Evolutionary conservation across 2,329 filamentous ascomycete genomes (phyloP), one percentile per base, ranked within the genome.

Genomic region (Aspergillus quadrilineatus): DNA sequence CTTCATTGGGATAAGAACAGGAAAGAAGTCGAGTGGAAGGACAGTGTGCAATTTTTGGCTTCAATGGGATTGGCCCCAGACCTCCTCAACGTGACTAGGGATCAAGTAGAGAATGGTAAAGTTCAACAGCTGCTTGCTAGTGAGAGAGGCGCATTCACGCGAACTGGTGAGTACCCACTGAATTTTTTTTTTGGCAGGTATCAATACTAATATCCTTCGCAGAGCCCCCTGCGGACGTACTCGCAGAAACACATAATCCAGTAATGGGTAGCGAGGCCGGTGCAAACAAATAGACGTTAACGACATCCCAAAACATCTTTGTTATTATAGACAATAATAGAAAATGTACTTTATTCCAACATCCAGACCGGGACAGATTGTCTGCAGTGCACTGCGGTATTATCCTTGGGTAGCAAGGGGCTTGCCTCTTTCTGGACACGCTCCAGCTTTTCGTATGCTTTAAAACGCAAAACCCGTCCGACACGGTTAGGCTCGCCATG

Each of bases 21-120:
- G 61, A 89, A 90, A 75, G 88, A 92, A 4, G 66, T 81, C 14
- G 92, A 96, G 74, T 96, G 92, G 91, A 88, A 80, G 69, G 86
- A 95, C 59, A 85, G 77, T 5, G 75, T 88, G 12, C 62, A 71
- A 2, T 88, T 80, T 67, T 73, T 88, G 22, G 78, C 77, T 26
- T 84, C 82, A 42, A 88, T 88, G 85, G 85, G 85, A 46, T 73
- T 86, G 63, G 79, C 76, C 77, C 54, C 83, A 80, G 76, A 76
- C 73, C 84, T 85, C 70, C 75, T 85, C 52, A 70, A 67, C 12
- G 69, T 86, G 57, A 81, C 80, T 3, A 75, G 85, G 57, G 77
- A 79, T 64, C 82, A 87, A 17, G 84, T 87, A 6, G 82, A 86
- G 73, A 77, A 67, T 48, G 85, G 85, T 2, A 75, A 75, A 55